Percentiles rank a stretch among this genome's conserved stretches.
Evolutionary conservation across 495 filamentous ascomycete genomes (phyloP).

Genomic region (Tuber brumale): DNA sequence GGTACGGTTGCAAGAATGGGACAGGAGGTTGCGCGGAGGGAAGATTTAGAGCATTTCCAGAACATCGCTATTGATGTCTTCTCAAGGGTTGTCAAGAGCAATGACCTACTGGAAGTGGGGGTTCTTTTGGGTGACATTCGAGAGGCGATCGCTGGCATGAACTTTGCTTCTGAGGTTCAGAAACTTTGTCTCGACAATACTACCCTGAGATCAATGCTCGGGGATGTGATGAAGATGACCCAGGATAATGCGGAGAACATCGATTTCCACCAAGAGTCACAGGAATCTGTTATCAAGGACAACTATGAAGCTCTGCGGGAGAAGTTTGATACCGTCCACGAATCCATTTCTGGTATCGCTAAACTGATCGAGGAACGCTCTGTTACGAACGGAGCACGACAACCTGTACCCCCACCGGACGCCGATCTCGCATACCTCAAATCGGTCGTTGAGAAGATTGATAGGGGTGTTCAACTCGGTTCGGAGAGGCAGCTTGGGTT

Average conservation of each 20-base stretch:
- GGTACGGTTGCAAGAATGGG: conserved; percentile 19
- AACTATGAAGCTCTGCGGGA: conserved; percentile 20
- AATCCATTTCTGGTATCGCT: conserved; percentile 16
- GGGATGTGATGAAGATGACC: conserved; percentile 25
- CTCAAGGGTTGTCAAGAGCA: conserved; percentile 36
- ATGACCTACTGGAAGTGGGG: conserved; percentile 35
- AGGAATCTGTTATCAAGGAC: conserved; percentile 22
- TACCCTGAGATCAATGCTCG: conserved; percentile 25
- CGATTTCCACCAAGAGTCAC: conserved; percentile 32
- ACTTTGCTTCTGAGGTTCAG: conserved; percentile 30
- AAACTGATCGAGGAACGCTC: conserved; percentile 32
- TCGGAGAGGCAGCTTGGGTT: conserved; percentile 25
- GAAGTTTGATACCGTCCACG: conserved; percentile 18
- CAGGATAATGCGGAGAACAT: conserved; percentile 31
- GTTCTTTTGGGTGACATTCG: conserved; percentile 23
- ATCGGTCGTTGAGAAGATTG: conserved; percentile 28
- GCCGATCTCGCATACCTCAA: conserved; percentile 22
- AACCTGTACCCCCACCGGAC: conserved; percentile 34
- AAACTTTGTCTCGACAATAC: conserved; percentile 31
- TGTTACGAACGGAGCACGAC: conserved; percentile 5
- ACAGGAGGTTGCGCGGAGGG: conserved; percentile 30
- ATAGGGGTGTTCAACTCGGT: conserved; percentile 27
- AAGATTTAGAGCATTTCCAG: conserved; percentile 37
- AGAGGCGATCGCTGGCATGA: conserved; percentile 22
- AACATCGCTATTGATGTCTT: conserved; percentile 36